Evolutionary conservation across 1,284 basidiomycete genomes (phyloP), one percentile per base, ranked within the genome.

Genomic region (Ceratobasidium sp.): DNA sequence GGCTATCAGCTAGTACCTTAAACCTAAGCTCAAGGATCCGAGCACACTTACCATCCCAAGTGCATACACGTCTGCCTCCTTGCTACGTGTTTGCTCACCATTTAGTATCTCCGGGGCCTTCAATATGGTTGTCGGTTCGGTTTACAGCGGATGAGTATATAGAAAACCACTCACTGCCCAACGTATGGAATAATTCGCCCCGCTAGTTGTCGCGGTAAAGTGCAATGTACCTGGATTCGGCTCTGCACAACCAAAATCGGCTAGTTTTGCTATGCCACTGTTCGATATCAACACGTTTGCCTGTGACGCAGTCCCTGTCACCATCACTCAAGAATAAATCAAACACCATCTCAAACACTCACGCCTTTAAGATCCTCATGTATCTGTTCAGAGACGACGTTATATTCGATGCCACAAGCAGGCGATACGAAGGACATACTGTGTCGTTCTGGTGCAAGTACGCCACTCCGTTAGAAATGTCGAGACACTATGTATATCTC

Each of bases 1-100:
- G n/a, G n/a, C n/a, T n/a, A n/a, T n/a, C n/a, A n/a, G n/a, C n/a
- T n/a, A n/a, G n/a, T n/a, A n/a, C n/a, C n/a, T n/a, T n/a, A n/a
- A n/a, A n/a, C n/a, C n/a, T n/a, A n/a, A n/a, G n/a, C n/a, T n/a
- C n/a, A n/a, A n/a, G n/a, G 33, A 33, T 33, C n/a, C n/a, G 33
- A 4, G 33, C 33, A 33, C 4, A 10, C 58, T 28, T 3, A 66
- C 67, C 67, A 69, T 51, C 26, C 67, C 67, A 39, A 68, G 46
- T 13, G 46, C 67, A 67, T 67, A 67, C 15, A 67, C 64, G 26
- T 67, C 64, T 20, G 64, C 33, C 53, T 69, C 26, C 44, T 69
- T 69, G 49, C 49, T 69, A n/a, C 15, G 28, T n/a, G 46, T 13
- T 3, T 2, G 3, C 10, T 18, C 12, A 49, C 42, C n/a, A 3